Evolutionary conservation across 495 filamentous ascomycete species (phyloP).

Genomic region (Hyaloscypha bicolor): DNA sequence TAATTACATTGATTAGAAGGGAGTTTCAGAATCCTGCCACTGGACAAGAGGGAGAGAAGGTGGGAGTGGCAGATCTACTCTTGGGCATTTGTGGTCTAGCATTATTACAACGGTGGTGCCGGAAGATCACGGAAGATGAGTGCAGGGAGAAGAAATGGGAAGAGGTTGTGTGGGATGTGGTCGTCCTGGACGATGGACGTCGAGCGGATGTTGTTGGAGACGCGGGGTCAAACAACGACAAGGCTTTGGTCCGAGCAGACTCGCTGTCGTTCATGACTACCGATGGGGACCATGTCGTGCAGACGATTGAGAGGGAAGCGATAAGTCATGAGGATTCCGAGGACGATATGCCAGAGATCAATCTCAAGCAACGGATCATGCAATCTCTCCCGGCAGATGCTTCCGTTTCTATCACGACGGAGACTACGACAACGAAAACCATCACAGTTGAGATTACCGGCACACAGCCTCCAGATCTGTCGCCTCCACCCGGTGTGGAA

Average conservation of each 20-base stretch:
- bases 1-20: constrained; percentile 70
- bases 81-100: constrained; percentile 71
- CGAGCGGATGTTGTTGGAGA: constrained; percentile 60
- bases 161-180: constrained; percentile 79
- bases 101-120: constrained; percentile 69
- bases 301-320: constrained; percentile 50
- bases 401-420: constrained; percentile 65
- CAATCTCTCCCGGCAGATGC: constrained; percentile 47
- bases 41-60: constrained; percentile 57
- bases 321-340: constrained; percentile 37
- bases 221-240: constrained; percentile 37
- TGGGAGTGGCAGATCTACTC: constrained; percentile 67
- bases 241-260: constrained; percentile 18
- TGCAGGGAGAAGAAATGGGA: constrained; percentile 52
- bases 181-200: constrained; percentile 65
- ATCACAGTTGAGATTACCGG: constrained; percentile 75
- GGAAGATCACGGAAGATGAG: constrained; percentile 59
- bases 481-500: constrained; percentile 66
- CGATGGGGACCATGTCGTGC: constrained; percentile 44
- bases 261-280: constrained; percentile 39
- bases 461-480: constrained; percentile 57
- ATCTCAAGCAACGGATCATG: constrained; percentile 49
- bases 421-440: constrained; percentile 64
- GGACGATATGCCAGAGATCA: constrained; percentile 42
- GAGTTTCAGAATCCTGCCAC: constrained; percentile 69